Conservation (phyloP, 768 basidiomycete species). For the Terana coerulea region DNA sequence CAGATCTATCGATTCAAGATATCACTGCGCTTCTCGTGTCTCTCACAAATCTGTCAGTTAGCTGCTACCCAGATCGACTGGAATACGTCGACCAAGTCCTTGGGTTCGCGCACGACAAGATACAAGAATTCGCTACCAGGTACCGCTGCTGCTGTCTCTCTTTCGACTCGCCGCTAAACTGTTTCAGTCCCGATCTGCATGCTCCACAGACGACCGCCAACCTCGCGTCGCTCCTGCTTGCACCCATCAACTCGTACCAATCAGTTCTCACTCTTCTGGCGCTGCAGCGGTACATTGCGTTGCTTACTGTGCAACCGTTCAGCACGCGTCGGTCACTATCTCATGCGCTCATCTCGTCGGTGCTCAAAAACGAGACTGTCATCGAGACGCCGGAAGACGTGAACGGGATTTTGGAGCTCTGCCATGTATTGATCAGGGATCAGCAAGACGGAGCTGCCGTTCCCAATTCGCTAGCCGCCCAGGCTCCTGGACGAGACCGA, state of each 20-base stretch:
- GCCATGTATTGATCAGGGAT: conserved; percentile 89
- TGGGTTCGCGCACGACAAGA: conserved; percentile 82
- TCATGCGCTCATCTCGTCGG: conserved; percentile 90
- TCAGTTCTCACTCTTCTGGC: conserved; percentile 97
- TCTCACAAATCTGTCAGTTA: conserved; percentile 88
- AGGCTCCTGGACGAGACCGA: conserved; percentile 30
- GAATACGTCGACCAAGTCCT: conserved; percentile 98
- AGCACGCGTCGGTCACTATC: conserved; percentile 88
- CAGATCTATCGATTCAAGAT: conserved; percentile 96
- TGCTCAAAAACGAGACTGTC: conserved; percentile 95
- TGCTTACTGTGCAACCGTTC: conserved; percentile 84
- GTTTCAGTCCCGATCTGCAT: conserved; percentile 77
- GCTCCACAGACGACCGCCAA: conserved; percentile 83
- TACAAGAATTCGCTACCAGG: conserved; percentile 82
- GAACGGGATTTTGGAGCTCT: conserved; percentile 87
- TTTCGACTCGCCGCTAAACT: conserved; percentile 4
- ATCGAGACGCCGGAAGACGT: conserved; percentile 95
- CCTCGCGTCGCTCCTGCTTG: conserved; percentile 86
- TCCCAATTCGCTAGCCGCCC: conserved; percentile 1
- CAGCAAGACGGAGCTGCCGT: conserved; percentile 49
- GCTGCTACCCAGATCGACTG: conserved; percentile 94
- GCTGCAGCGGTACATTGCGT: conserved; percentile 82
- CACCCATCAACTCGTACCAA: conserved; percentile 95
- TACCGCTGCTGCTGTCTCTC: conserved; percentile 25
- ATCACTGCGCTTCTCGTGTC: conserved; percentile 96